phyloP scores from a whole-genome alignment of 331 rosid species.

The Rhamnella rubrinervis region DNA sequence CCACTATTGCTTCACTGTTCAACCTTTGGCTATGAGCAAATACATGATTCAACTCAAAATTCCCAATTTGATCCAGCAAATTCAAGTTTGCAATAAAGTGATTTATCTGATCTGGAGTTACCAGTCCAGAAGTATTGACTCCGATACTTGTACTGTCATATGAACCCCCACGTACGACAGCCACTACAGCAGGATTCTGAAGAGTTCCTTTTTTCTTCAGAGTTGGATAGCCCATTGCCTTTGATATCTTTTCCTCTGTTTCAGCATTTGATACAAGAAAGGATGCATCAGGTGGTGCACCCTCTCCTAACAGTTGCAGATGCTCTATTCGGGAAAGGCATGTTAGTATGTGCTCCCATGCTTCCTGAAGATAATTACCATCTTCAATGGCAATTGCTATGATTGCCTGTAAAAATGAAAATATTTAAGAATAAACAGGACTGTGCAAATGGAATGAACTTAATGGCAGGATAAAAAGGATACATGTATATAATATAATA shows the following conservation, averaged over 20 bases:
- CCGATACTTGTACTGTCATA: constrained; percentile 88
- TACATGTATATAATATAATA: background rate
- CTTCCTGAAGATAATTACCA: constrained; percentile 89
- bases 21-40: constrained; percentile 98
- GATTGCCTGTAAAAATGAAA: constrained; percentile 58
- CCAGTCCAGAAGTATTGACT: constrained; percentile 68
- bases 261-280: constrained; percentile 70
- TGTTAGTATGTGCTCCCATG: constrained; percentile 98
- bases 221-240: constrained; percentile 61
- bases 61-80: constrained; percentile 95
- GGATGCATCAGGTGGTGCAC: constrained; percentile 89
- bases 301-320: constrained; percentile 95
- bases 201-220: constrained; percentile 81
- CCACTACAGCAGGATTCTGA: constrained; percentile 92
- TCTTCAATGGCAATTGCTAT: constrained; percentile 94
- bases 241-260: constrained; percentile 65
- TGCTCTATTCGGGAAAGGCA: constrained; percentile 98
- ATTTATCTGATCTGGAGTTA: constrained; percentile 87
- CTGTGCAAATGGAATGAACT: constrained; percentile 10
- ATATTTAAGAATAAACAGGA: constrained; percentile 21
- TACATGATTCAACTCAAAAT: constrained; percentile 94
- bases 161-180: constrained; percentile 97
- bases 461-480: background rate
- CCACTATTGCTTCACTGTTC: constrained; percentile 97
- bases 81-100: constrained; percentile 84